phyloP scores from a whole-genome alignment of 2,329 filamentous ascomycete genomes.

The Talaromyces pinophilus region DNA sequence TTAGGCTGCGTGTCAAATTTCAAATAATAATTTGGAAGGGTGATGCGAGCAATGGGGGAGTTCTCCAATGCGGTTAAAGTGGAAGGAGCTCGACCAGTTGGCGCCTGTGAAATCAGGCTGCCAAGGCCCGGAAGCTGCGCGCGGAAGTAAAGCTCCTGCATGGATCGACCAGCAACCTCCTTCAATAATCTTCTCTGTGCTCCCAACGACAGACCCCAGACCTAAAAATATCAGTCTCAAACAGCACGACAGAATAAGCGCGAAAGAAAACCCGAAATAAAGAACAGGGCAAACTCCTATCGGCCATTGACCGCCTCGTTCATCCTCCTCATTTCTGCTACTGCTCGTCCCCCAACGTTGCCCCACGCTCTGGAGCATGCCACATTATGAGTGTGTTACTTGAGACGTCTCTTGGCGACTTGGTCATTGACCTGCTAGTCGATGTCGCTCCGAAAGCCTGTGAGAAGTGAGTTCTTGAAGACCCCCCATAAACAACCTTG shows the following conservation, averaged over 20 bases:
- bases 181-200: background rate
- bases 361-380: slow-evolving; percentile 10
- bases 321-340: background rate
- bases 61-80: background rate
- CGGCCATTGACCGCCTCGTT: background rate
- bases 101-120: slow-evolving; percentile 16
- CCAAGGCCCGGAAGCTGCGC: slow-evolving; percentile 20
- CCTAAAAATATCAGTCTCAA: slow-evolving; percentile 7
- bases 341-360: slow-evolving; percentile 11
- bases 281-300: background rate
- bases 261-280: background rate
- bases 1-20: background rate
- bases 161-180: background rate
- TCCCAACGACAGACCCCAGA: background rate
- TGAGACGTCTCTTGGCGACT: slow-evolving; percentile 89
- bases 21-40: background rate
- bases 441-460: slow-evolving; percentile 88
- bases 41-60: background rate
- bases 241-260: background rate
- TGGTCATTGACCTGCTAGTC: slow-evolving; percentile 89
- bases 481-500: background rate
- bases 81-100: background rate
- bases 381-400: slow-evolving; percentile 81
- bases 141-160: background rate
- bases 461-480: slow-evolving; percentile 72